A percentile compares a stretch with the other conserved stretches of the same genome.
Conservation (phyloP, 345 rosid genomes). For the Psidium friedrichsthalianum region DNA sequence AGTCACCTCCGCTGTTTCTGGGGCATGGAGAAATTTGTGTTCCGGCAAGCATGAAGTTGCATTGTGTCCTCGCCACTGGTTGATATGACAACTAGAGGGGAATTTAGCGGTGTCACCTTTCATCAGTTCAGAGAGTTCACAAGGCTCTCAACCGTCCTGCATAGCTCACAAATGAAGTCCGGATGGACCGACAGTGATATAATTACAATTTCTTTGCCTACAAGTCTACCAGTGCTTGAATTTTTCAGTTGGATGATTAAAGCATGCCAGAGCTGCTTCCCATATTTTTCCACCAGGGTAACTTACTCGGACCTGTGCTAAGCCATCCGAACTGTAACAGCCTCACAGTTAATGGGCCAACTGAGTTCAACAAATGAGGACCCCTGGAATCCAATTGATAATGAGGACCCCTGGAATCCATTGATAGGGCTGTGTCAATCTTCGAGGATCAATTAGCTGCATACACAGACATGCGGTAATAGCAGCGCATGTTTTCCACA, state of each 20-base stretch:
- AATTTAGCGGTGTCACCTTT: not conserved
- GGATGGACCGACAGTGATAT: not conserved
- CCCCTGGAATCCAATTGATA: not conserved
- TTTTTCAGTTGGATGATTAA: not conserved
- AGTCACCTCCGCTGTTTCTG: not conserved
- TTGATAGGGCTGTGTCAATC: not conserved
- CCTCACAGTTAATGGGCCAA: not conserved
- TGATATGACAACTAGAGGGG: not conserved
- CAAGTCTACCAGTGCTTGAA: not conserved
- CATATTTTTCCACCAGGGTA: not conserved
- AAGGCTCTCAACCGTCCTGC: not conserved
- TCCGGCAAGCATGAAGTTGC: not conserved
- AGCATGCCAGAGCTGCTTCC: not conserved
- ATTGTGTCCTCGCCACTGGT: not conserved
- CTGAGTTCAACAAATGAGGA: not conserved
- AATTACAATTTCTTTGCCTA: not conserved
- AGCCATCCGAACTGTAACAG: not conserved
- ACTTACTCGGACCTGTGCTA: not conserved
- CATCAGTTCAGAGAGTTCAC: not conserved
- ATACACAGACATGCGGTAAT: not conserved
- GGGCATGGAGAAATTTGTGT: not conserved
- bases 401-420: no score
- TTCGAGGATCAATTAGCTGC: not conserved
- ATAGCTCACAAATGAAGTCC: not conserved
- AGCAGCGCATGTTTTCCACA: not conserved